Percentiles rank a stretch among this genome's conserved stretches.
Conservation (phyloP, 257 asterid species). For the Fraxinus pennsylvanica region DNA sequence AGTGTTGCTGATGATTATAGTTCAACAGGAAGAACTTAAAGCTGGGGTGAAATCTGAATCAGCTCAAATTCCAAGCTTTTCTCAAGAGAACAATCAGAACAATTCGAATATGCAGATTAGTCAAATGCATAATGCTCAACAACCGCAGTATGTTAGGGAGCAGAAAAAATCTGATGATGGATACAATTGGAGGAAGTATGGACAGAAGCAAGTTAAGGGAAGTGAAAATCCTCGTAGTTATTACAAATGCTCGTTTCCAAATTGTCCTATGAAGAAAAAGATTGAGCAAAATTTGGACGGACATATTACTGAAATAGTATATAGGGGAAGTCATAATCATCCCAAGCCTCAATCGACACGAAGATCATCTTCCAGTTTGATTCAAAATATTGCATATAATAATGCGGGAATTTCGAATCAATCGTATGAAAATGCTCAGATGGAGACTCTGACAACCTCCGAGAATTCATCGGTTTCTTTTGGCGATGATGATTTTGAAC, state of each 20-base stretch:
- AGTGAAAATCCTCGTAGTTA: conserved; percentile 53
- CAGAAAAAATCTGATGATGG: conserved; percentile 51
- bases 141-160: conserved; percentile 41
- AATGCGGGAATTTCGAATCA: conserved; percentile 29
- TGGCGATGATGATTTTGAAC: conserved; percentile 45
- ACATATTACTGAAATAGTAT: conserved; percentile 52
- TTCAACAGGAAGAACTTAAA: conserved; percentile 34
- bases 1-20: neutral
- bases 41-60: conserved; percentile 11
- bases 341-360: conserved; percentile 53
- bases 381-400: conserved; percentile 30
- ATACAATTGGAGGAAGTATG: conserved; percentile 55
- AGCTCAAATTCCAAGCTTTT: conserved; percentile 24
- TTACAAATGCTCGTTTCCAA: conserved; percentile 48
- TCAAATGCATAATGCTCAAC: conserved; percentile 27
- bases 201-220: conserved; percentile 51
- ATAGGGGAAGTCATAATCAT: conserved; percentile 57
- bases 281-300: conserved; percentile 57
- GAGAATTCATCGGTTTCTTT: conserved; percentile 54
- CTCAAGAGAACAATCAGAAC: conserved; percentile 21
- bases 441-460: conserved; percentile 22
- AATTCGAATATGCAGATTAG: conserved; percentile 6
- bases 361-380: conserved; percentile 40
- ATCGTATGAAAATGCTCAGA: conserved; percentile 28
- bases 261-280: conserved; percentile 54